phyloP scores from a whole-genome alignment of 1,139 yeast genomes.

The Hyphopichia pseudoburtonii region DNA sequence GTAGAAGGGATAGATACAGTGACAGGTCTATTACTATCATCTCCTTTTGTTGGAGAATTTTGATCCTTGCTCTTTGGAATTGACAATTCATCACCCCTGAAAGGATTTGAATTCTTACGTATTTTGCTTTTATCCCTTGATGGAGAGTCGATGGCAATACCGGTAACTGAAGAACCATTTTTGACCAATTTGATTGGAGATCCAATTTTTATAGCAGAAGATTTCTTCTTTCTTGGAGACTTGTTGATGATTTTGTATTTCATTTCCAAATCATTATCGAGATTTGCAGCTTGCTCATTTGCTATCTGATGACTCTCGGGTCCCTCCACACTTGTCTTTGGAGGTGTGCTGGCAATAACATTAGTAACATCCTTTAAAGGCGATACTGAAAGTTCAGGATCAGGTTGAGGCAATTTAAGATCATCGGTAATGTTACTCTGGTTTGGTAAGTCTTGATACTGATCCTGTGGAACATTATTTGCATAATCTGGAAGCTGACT shows the following conservation, averaged over 20 bases:
- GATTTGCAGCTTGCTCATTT: not conserved
- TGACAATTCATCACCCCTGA: slow-evolving; percentile 19
- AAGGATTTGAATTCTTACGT: slow-evolving; percentile 6
- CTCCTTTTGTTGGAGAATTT: not conserved
- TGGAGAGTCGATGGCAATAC: slow-evolving; percentile 12
- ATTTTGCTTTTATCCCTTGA: not conserved
- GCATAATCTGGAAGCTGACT: too few relatives aligned
- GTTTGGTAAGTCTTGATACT: too few relatives aligned
- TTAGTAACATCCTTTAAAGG: slow-evolving; percentile 12
- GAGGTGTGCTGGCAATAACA: slow-evolving; percentile 30
- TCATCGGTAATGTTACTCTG: not conserved
- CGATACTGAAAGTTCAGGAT: slow-evolving; percentile 29
- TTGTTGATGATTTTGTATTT: slow-evolving; percentile 5
- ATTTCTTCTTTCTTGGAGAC: slow-evolving; percentile 11
- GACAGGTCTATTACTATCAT: slow-evolving; percentile 17
- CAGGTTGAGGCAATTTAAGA: slow-evolving; percentile 35
- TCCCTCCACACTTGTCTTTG: slow-evolving; percentile 11
- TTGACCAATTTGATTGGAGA: slow-evolving; percentile 39
- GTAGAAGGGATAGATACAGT: slow-evolving; percentile 33
- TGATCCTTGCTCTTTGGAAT: slow-evolving; percentile 25
- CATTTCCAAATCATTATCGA: slow-evolving; percentile 10
- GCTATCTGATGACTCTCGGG: not conserved
- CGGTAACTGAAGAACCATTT: slow-evolving; percentile 29
- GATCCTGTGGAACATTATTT: too few relatives aligned
- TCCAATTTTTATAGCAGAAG: slow-evolving; percentile 39